Evolutionary conservation across 2,329 filamentous ascomycete species (phyloP), one percentile per base, ranked within the genome.

Genomic region (Chrysoporthe austroafricana): DNA sequence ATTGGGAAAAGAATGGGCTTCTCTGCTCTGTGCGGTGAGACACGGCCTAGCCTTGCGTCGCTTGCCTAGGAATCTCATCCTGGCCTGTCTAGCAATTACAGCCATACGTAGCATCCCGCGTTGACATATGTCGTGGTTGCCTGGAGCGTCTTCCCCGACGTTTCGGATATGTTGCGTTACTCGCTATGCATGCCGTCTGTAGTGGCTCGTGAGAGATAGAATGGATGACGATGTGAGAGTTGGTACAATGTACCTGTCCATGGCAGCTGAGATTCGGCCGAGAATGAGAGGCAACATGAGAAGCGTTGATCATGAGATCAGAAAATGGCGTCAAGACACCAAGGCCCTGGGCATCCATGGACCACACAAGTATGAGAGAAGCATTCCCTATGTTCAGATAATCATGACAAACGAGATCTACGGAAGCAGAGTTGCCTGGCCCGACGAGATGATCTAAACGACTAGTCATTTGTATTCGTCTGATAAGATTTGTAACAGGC

Each of bases 81-180:
- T 44, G 32, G 32, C 26, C 26, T 26, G 52, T 34, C 52, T 34
- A n/a, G 26, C 48, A 26, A 57, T 21, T 21, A 57, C 57, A 11
- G 36, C n/a, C 36, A 36, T 60, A 21, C 43, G 59, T 46, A 61
- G 42, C 43, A 61, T 32, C 59, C 59, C 42, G 59, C 21, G 36
- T 61, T 48, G 59, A 61, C 43, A 61, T 36, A 61, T 61, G 59
- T 46, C 59, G 43, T 61, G 26, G 43, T 26, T 42, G 2, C 26
- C 43, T 13, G 13, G 26, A 32, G 36, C 26, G 9, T 13, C 14
- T 34, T 42, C 48, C 8, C 59, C 2, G 43, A n/a, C 21, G 14
- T 32, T 21, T 61, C 18, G 21, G 43, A 32, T 32, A 34, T 48
- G 43, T 18, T 61, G 59, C 21, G 21, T 48, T 42, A 11, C 14